Percentiles rank a stretch among this genome's conserved stretches.
Conservation (phyloP, 345 rosid species). For the Eucalyptus pauciflora region DNA sequence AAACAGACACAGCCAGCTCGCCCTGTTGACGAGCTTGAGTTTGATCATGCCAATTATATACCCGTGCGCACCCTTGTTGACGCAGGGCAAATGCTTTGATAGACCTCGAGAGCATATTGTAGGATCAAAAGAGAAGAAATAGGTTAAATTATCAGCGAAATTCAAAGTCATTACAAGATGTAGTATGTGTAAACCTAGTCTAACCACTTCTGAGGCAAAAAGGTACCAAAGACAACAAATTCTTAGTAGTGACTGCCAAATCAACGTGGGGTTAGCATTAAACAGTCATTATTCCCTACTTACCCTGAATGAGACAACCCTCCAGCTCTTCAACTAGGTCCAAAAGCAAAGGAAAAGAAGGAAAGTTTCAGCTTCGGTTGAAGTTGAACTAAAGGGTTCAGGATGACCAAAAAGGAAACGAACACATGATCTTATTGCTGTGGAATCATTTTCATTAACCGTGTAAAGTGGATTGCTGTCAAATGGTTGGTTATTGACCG, state of each 20-base stretch:
- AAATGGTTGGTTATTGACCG: background rate
- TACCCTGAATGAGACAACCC: background rate
- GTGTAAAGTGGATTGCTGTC: background rate
- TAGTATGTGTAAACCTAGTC: background rate
- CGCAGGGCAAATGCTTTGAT: background rate
- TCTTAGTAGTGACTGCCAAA: background rate
- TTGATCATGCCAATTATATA: background rate
- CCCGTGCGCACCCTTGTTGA: background rate
- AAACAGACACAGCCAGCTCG: background rate
- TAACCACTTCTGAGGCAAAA: background rate
- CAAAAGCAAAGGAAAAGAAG: background rate
- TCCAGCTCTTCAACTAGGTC: background rate
- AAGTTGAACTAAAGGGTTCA: background rate
- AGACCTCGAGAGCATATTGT: background rate
- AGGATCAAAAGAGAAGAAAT: background rate
- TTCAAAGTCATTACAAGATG: background rate
- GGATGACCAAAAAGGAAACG: background rate
- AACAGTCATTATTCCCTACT: background rate
- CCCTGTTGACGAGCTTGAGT: background rate
- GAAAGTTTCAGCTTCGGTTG: background rate
- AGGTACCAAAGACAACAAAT: background rate
- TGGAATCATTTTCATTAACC: background rate
- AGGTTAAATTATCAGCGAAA: background rate
- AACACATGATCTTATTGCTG: background rate
- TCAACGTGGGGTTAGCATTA: background rate